Conservation (phyloP, 306 rosid species). For the Citrullus mucosospermus region DNA sequence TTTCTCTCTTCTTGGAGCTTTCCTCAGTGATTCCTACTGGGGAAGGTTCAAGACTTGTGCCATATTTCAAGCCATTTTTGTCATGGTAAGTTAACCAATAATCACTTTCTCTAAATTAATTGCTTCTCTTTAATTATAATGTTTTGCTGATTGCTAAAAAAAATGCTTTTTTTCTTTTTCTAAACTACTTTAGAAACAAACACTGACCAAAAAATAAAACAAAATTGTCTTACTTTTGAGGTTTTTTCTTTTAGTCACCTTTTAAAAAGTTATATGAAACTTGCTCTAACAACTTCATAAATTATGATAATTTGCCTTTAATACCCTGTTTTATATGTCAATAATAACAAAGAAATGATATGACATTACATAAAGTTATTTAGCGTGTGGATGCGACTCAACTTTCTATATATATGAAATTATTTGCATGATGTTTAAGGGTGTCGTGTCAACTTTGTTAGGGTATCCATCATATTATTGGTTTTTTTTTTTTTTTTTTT, state of each 20-base stretch:
- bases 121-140: background rate
- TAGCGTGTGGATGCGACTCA: background rate
- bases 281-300: background rate
- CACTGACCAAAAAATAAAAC: no score
- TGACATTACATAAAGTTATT: background rate
- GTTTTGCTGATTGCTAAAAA: background rate
- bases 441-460: background rate
- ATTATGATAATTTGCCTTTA: background rate
- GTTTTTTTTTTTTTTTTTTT: no score
- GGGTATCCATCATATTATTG: background rate
- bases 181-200: no score
- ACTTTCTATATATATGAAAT: background rate
- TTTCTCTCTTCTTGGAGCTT: slow-evolving; percentile 74
- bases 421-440: background rate
- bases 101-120: background rate
- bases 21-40: slow-evolving; percentile 73
- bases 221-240: background rate
- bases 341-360: background rate
- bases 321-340: background rate
- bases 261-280: background rate
- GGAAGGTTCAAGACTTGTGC: slow-evolving; percentile 70
- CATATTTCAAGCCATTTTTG: slow-evolving; percentile 50
- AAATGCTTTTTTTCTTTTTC: background rate
- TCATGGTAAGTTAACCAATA: slow-evolving; percentile 31
- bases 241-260: background rate